Percentiles rank a stretch among this genome's conserved stretches.
These are phyloP conservation scores for Harringtonia aguacate DNA, from an alignment of 2,329 filamentous ascomycete genomes.

Conservation along the genomic window DNA sequence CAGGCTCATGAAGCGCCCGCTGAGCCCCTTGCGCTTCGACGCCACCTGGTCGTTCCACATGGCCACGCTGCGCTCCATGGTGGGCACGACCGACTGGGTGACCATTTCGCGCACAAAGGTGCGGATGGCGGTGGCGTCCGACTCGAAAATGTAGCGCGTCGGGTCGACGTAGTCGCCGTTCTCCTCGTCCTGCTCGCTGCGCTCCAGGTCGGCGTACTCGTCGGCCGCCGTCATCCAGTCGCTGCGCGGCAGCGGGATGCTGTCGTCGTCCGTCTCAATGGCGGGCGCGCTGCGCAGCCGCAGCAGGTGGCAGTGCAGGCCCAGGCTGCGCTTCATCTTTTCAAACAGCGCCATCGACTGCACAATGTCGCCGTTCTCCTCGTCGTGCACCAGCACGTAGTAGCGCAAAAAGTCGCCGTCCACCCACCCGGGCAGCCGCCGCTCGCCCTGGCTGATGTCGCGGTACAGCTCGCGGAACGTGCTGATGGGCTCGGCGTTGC, in stretches of 20 bases:
- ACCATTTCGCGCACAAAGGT: constrained; percentile 92
- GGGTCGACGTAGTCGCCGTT: constrained; percentile 54
- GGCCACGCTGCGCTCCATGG: constrained; percentile 86
- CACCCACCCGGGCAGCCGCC: constrained; percentile 71
- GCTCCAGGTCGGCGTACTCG: constrained; percentile 64
- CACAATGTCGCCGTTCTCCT: constrained; percentile 86
- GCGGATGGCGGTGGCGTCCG: constrained; percentile 77
- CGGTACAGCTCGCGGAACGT: constrained; percentile 75
- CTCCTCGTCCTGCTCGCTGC: constrained; percentile 54
- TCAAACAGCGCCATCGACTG: constrained; percentile 88
- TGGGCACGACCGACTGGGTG: constrained; percentile 85
- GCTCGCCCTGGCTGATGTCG: constrained; percentile 69
- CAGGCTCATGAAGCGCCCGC: constrained; percentile 87
- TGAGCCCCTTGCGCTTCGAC: constrained; percentile 76
- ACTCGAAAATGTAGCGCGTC: constrained; percentile 77
- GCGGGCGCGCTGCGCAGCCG: constrained; percentile 76
- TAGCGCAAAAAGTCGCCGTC: constrained; percentile 89
- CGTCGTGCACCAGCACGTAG: constrained; percentile 93
- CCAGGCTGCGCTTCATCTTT: constrained; percentile 98
- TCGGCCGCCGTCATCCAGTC: constrained; percentile 87
- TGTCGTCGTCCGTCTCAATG: constrained; percentile 84
- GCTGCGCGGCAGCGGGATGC: constrained; percentile 65
- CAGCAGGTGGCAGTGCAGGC: constrained; percentile 86
- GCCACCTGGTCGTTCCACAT: constrained; percentile 97
- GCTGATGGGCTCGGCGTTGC: constrained; percentile 74